Conservation (phyloP, 257 asterid genomes). For the Penstemon barbatus region DNA sequence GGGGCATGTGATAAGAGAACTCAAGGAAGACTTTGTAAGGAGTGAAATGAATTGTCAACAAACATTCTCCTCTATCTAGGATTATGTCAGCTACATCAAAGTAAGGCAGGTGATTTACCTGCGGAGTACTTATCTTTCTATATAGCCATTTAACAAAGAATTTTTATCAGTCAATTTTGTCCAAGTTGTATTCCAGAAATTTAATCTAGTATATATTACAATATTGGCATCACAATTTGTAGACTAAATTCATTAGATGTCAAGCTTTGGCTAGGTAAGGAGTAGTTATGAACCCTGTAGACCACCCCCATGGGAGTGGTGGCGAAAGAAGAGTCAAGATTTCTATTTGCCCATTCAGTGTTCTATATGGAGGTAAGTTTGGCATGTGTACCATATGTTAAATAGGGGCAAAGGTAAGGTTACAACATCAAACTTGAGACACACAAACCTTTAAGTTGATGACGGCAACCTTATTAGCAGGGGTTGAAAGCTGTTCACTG, state of each 20-base stretch:
- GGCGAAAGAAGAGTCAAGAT: neutral
- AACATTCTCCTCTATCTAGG: constrained; percentile 1
- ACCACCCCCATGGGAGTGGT: no score
- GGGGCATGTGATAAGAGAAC: constrained; percentile 3
- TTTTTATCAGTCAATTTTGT: neutral
- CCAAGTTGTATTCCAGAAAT: constrained; percentile 4
- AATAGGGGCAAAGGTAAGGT: constrained; percentile 7
- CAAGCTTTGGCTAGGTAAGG: no score
- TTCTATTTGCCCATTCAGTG: constrained; percentile 10
- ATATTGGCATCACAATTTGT: neutral
- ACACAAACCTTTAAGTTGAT: constrained; percentile 78
- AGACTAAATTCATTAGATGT: neutral
- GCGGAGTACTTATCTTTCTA: neutral
- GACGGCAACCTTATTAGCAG: constrained; percentile 81
- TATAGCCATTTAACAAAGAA: neutral
- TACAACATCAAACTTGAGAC: constrained; percentile 14
- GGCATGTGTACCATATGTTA: neutral
- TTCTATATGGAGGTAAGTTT: neutral
- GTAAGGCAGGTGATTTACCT: neutral
- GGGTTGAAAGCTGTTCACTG: constrained; percentile 77
- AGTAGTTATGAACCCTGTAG: no score
- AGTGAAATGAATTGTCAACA: constrained; percentile 23
- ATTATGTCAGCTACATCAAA: constrained; percentile 6
- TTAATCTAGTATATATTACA: constrained; percentile 6
- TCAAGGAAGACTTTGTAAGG: neutral